Base-by-base conservation (phyloP, 73 alveolate species). In the Symbiodinium natans region DNA sequence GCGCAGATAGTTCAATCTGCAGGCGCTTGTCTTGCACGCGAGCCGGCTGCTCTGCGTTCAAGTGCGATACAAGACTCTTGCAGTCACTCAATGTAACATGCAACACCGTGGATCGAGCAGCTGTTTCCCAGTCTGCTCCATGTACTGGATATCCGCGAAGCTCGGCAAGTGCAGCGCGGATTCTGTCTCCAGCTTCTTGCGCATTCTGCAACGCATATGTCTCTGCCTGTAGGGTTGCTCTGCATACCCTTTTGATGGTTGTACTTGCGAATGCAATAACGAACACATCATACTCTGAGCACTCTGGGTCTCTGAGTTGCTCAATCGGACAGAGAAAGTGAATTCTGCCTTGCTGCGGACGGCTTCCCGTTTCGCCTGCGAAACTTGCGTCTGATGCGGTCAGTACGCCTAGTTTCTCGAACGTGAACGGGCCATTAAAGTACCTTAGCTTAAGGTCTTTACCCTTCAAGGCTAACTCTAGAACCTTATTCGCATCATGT, bases 201-300 rank as follows among this genome's bases (percentile, higher is more conserved):
- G 74, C 92, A 5, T 1, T 41, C 42, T 83, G 92, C 2, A 83
- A 25, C 0, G 92, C 92, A 25, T 83, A 83, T 0, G 73, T 23
- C 41, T 83, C 92, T 0, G 92, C 92, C 29, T 83, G 92, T 43
- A 83, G 48, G 3, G 92, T 83, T 39, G 92, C 92, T 41, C 92
- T 48, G 40, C 92, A 83, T 21, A 83, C 92, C 0, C 92, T 23
- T 25, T 83, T 83, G 41, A 83, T 25, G 17, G 92, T 83, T 3
- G 59, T 36, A 8, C 56, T 33, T 3, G 38, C 56, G 33, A 36
- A 80, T 6, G 39, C 1, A 27, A 83, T 31, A n/a, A 83, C 1
- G 33, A 56, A 15, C 36, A 5, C 36, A 25, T 56, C 75, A 21
- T 41, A 54, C 21, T 15, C 8, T 8, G 31, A 27, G 71, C 33